phyloP scores from a whole-genome alignment of 2,329 filamentous ascomycete genomes.

The Alternaria consortialis region DNA sequence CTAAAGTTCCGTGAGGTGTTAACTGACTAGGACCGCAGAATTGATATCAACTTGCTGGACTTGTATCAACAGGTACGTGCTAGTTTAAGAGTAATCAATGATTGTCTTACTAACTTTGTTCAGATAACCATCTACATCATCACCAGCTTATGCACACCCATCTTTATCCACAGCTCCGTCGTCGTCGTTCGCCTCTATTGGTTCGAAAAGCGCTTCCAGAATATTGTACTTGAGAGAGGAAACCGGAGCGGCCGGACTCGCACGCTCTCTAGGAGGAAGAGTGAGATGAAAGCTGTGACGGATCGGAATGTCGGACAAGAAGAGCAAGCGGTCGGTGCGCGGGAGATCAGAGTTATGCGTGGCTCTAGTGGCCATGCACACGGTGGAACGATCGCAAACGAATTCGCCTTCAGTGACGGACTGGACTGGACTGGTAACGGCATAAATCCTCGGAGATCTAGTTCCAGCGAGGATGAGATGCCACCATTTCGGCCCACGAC shows the following conservation, averaged over 20 bases:
- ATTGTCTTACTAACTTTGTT: neutral
- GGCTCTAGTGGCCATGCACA: constrained; percentile 60
- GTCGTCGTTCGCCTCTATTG: constrained; percentile 95
- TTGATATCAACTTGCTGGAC: constrained; percentile 59
- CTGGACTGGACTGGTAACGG: constrained; percentile 42
- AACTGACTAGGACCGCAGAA: constrained; percentile 41
- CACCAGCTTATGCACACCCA: constrained; percentile 52
- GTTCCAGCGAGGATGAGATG: constrained; percentile 27
- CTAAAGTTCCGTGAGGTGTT: neutral
- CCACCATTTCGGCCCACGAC: constrained; percentile 27
- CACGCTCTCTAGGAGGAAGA: constrained; percentile 66
- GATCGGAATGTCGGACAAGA: constrained; percentile 57
- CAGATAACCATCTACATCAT: constrained; percentile 55
- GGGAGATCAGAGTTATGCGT: constrained; percentile 73
- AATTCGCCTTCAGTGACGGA: constrained; percentile 56
- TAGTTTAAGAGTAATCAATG: neutral
- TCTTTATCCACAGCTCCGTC: constrained; percentile 68
- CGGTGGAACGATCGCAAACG: constrained; percentile 67
- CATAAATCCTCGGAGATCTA: constrained; percentile 18
- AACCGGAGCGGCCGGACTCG: constrained; percentile 64
- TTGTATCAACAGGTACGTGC: constrained; percentile 57
- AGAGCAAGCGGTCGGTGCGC: constrained; percentile 71
- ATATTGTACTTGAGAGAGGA: constrained; percentile 78
- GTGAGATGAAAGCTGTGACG: constrained; percentile 55
- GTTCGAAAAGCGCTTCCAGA: constrained; percentile 96